Conservation (phyloP, 1,139 yeast species). For the Waltiozyma sp. region DNA sequence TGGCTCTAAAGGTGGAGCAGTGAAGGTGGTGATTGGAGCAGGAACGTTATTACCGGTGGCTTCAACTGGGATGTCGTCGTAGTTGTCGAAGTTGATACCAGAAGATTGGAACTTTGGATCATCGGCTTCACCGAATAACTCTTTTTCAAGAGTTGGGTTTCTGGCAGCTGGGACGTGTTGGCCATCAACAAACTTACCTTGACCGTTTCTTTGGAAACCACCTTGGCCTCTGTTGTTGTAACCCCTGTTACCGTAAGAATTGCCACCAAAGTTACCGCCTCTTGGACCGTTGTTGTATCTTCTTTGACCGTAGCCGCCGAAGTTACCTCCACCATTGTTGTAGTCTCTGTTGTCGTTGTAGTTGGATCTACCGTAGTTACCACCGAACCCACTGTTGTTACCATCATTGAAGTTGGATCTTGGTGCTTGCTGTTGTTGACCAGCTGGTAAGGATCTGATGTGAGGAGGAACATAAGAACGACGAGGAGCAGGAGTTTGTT, state of each 20-base stretch:
- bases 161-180: conserved; percentile 75
- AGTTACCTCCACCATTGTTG: conserved; percentile 19
- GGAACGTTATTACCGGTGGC: conserved; percentile 95
- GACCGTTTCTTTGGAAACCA: conserved; percentile 23
- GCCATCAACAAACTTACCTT: conserved; percentile 79
- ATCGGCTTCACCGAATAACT: conserved; percentile 80
- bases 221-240: conserved; percentile 9
- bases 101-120: conserved; percentile 80
- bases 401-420: conserved; percentile 5
- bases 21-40: conserved; percentile 80
- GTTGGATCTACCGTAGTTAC: conserved; percentile 5
- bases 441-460: conserved; percentile 32
- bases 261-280: conserved; percentile 27
- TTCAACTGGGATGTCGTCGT: conserved; percentile 97
- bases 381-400: conserved; percentile 13
- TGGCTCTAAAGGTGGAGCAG: conserved; percentile 84
- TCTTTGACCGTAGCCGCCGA: conserved; percentile 11
- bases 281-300: conserved; percentile 17
- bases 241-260: conserved; percentile 27
- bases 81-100: conserved; percentile 97
- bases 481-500: conserved; percentile 12
- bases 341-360: conserved; percentile 11
- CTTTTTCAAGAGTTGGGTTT: conserved; percentile 62
- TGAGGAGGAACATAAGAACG: conserved; percentile 62
- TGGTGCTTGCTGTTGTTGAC: conserved; percentile 6